Base-by-base conservation (phyloP, 2,329 filamentous ascomycete species). In the Onygenales sp. region DNA sequence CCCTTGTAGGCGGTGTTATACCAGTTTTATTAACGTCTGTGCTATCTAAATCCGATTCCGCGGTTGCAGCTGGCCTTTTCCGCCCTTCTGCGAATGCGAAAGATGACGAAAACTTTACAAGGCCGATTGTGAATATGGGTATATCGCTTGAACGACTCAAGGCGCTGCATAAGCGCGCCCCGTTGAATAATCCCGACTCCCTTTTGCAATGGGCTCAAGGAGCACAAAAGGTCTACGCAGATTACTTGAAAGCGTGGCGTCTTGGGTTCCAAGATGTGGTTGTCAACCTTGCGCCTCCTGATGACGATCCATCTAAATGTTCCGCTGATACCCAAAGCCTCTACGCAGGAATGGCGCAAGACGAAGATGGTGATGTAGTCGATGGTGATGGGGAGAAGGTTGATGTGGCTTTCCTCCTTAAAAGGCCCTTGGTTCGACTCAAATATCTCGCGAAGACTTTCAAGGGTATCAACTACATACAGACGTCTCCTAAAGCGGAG, bases 181-280 rank as follows among this genome's bases (percentile, higher is more conserved):
- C 92, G 0, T 75, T 87, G 49, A 77, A 84, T 21, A 84, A 93
- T 58, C 74, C 86, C 1, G 80, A 86, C 54, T 79, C 81, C 11
- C 77, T 98, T 51, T 75, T 94, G 8, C 78, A 77, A 42, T 98
- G 93, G 93, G 86, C 91, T 2, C 82, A 89, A 53, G 82, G 81
- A 17, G 84, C 88, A 0, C 82, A 87, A 45, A 83, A 84, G 52
- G 80, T 92, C 8, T 98, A 98, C 66, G 78, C 83, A 56, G 85
- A 88, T 63, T 98, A 97, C 66, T 77, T 97, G 34, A 83, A 83
- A 63, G 84, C 86, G 6, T 98, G 93, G 93, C 81, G 90, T 33
- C 78, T 97, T 47, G 93, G 93, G 0, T 98, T 97, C 68, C 87
- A 95, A 63, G 91, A 95, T 65, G 83, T 98, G 17, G 84, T 97